Evolutionary conservation across 1,284 basidiomycete genomes (phyloP).

Genomic region (Termitomyces sp.): DNA sequence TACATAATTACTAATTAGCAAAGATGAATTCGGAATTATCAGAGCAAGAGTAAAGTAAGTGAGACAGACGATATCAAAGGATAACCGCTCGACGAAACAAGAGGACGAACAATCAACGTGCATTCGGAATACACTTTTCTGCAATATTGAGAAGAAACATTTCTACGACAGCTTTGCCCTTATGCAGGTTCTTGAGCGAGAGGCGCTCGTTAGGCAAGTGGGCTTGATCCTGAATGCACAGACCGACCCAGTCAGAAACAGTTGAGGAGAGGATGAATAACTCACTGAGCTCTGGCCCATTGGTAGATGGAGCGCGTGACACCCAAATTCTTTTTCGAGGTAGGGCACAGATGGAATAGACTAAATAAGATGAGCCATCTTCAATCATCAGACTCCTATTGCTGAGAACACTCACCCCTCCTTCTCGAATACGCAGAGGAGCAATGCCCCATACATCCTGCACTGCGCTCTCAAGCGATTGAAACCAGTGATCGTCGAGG

Average conservation of each 20-base stretch:
- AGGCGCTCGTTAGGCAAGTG: constrained; percentile 86
- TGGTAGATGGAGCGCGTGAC: constrained; percentile 82
- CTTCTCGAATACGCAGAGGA: constrained; percentile 89
- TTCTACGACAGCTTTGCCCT: constrained; percentile 71
- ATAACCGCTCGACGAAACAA: too few species aligned
- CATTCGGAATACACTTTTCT: constrained; percentile 13
- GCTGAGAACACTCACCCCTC: constrained; percentile 62
- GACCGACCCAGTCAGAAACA: not conserved
- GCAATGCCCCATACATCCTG: constrained; percentile 80
- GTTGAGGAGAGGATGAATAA: constrained; percentile 7
- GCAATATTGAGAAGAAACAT: constrained; percentile 54
- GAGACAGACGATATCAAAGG: not conserved
- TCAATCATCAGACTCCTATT: constrained; percentile 8
- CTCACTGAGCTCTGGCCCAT: constrained; percentile 80
- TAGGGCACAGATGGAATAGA: constrained; percentile 90
- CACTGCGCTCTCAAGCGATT: constrained; percentile 76
- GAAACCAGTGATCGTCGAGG: constrained; percentile 78
- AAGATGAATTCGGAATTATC: not conserved
- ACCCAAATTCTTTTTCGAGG: constrained; percentile 85
- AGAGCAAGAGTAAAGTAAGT: not conserved
- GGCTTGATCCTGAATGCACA: constrained; percentile 61
- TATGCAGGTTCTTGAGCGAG: constrained; percentile 67
- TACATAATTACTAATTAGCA: not conserved
- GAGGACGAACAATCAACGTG: not conserved
- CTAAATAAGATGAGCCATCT: constrained; percentile 29